Percentiles rank a stretch among this genome's conserved stretches.
Evolutionary conservation across 2,329 filamentous ascomycete species (phyloP).

Genomic region (Aspergillus sp.): DNA sequence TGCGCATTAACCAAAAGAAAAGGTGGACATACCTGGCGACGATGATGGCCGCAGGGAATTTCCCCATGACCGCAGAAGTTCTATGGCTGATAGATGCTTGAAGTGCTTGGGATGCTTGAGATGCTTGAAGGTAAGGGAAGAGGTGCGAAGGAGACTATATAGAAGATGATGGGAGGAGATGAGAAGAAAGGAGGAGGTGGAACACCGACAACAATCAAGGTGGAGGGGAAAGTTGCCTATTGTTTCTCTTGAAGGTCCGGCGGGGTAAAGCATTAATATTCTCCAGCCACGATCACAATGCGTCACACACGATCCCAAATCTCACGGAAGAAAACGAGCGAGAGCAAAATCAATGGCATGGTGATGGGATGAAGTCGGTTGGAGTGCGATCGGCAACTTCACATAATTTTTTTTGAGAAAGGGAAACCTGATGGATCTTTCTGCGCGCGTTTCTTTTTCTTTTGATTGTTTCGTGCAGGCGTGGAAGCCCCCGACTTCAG

Average conservation of each 20-base stretch:
- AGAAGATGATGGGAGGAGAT: neutral
- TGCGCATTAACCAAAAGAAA: neutral
- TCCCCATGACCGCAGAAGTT: conserved; percentile 31
- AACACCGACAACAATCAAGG: neutral
- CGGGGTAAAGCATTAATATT: neutral
- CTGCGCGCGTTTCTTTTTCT: neutral
- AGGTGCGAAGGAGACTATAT: neutral
- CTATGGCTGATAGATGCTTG: neutral
- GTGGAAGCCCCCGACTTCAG: neutral
- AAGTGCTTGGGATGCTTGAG: too few species aligned
- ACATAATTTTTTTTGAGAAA: neutral
- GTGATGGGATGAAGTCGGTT: neutral
- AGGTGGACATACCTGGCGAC: conserved; percentile 41
- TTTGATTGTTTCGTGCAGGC: neutral
- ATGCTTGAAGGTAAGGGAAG: neutral
- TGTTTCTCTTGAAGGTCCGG: neutral
- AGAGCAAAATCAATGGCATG: neutral
- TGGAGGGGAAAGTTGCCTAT: neutral
- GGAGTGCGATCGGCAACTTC: neutral
- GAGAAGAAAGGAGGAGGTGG: neutral
- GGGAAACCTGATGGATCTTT: too few species aligned
- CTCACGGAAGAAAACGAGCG: neutral
- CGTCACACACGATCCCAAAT: neutral
- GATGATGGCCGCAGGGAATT: conserved; percentile 44
- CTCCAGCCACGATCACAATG: neutral